Percentiles rank a stretch among this genome's conserved stretches.
These are phyloP conservation scores for Ophiosphaerella narmari DNA, from an alignment of 2,329 filamentous ascomycete species.

Conservation along the genomic window DNA sequence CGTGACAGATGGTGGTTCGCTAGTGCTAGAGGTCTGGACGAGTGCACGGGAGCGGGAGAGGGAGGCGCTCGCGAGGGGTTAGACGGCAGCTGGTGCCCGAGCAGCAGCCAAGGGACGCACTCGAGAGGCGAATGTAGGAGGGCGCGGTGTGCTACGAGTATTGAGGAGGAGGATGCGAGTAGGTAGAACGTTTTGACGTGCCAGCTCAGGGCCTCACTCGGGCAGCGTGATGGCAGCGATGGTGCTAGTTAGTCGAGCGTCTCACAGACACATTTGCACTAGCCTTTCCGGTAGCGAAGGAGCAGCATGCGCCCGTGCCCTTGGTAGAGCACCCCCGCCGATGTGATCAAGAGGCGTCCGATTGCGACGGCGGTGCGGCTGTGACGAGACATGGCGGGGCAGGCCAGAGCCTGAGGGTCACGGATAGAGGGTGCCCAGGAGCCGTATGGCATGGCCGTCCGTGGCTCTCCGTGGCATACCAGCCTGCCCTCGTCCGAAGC, in stretches of 20 bases:
- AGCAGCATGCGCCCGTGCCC: conserved; percentile 16
- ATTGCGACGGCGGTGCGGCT: conserved; percentile 2
- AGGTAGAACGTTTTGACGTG: conserved; percentile 18
- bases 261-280: conserved; percentile 15
- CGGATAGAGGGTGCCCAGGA: background rate
- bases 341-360: conserved; percentile 3
- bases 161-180: conserved; percentile 19
- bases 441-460: too few relatives aligned
- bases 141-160: conserved; percentile 10
- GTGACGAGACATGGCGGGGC: background rate
- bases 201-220: conserved; percentile 26
- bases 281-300: conserved; percentile 18
- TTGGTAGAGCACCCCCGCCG: conserved; percentile 4
- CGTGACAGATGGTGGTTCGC: conserved; percentile 25
- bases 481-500: background rate
- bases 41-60: conserved; percentile 29
- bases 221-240: conserved; percentile 24
- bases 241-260: conserved; percentile 10
- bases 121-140: conserved; percentile 2
- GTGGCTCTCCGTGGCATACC: too few relatives aligned
- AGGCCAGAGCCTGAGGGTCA: background rate
- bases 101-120: conserved; percentile 23
- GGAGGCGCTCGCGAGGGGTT: conserved; percentile 24
- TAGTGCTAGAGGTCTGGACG: conserved; percentile 31
- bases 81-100: conserved; percentile 25